Conservation (phyloP, 805 yeast species). For the Myxozyma sirexii region DNA sequence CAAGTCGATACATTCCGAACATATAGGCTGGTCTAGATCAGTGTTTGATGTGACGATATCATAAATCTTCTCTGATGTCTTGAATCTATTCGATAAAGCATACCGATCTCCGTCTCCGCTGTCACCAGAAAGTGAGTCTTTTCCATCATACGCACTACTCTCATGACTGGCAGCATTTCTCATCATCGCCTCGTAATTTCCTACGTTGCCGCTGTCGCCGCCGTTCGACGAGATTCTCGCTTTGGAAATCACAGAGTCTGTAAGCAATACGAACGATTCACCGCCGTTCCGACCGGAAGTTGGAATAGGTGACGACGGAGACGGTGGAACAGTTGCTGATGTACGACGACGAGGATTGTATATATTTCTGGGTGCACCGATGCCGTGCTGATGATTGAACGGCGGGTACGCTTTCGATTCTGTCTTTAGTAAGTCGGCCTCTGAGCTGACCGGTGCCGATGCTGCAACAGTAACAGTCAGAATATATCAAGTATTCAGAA, state of each 20-base stretch:
- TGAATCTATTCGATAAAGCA: conserved; percentile 15
- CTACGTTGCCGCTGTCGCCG: not conserved
- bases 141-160: not conserved
- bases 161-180: conserved; percentile 1
- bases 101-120: conserved; percentile 12
- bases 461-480: not conserved
- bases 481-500: too few relatives aligned
- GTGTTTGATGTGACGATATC: conserved; percentile 70
- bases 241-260: conserved; percentile 11
- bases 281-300: not conserved
- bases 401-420: not conserved
- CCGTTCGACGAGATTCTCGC: conserved; percentile 7
- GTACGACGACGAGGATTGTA: conserved; percentile 2
- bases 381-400: conserved; percentile 10
- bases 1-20: conserved; percentile 77
- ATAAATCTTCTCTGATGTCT: conserved; percentile 17
- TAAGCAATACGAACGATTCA: conserved; percentile 5
- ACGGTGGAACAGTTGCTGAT: conserved; percentile 3
- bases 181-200: conserved; percentile 22
- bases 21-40: conserved; percentile 83
- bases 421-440: not conserved
- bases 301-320: not conserved
- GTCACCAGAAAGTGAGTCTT: not conserved
- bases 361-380: conserved; percentile 2
- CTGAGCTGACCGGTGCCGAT: conserved; percentile 12